Base-by-base conservation (phyloP, 306 rosid genomes). In the Biancaea sappan region DNA sequence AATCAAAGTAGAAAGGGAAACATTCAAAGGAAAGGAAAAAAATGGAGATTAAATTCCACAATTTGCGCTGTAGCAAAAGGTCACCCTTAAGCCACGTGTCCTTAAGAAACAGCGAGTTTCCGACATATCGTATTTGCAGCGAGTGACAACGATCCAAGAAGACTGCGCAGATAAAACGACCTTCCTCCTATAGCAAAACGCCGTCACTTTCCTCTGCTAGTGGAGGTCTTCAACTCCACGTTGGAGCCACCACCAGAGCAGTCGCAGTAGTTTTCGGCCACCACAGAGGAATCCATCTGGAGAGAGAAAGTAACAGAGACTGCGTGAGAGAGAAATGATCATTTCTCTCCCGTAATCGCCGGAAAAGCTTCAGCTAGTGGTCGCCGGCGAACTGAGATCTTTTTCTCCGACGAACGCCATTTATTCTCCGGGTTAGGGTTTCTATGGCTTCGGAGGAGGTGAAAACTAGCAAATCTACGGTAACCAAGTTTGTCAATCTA, bases 381-480 rank as follows among this genome's bases (percentile, higher is more conserved):
- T 32, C 14, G 66, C 44, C 43, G 43, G 44, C 43, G 26, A 59
- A 6, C 57, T 29, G 31, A 40, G 29, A 40, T 66, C 29, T 81
- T 77, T 22, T 6, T 58, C 73, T 53, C 76, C 78, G 80, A 59
- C 72, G 40, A 21, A 0, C 8, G 28, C 59, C 19, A 9, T 32
- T 40, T 51, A 2, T 52, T 8, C 1, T 37, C 21, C 6, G 10
- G 66, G 46, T 51, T 50, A 41, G 79, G 72, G 38, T 25, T 73
- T 60, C 8, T 32, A 90, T 94, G 99, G 99, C 97, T 71, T 92
- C 99, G 54, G 99, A 92, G 80, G 95, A 95, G 77, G 99, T 90
- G 75, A 90, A 95, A 76, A 80, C 81, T 57, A 88, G 86, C 51
- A 97, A 92, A 54, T 84, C 88, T 31, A 93, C 99, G 8, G 98